These are phyloP conservation scores for Trichophaea hybrida DNA, from an alignment of 2,329 filamentous ascomycete genomes.

Conservation along the genomic window DNA sequence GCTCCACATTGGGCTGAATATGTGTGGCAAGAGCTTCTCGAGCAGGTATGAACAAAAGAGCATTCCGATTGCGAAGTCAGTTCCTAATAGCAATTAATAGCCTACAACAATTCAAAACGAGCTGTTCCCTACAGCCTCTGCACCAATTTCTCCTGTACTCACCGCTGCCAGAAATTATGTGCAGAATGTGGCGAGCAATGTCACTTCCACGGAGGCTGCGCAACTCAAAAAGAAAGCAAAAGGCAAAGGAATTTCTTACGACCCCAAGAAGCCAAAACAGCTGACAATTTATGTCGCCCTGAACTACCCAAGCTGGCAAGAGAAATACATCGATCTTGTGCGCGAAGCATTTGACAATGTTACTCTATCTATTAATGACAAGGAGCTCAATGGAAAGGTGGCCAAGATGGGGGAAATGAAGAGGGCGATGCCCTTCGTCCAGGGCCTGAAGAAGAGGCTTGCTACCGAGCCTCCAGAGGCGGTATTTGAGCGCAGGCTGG, in stretches of 20 bases:
- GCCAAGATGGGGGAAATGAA: constrained; percentile 81
- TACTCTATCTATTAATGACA: constrained; percentile 57
- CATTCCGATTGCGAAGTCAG: background rate
- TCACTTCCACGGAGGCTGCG: constrained; percentile 69
- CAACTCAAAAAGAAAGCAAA: constrained; percentile 84
- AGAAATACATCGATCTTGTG: constrained; percentile 71
- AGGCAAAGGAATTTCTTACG: constrained; percentile 72
- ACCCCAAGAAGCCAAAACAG: constrained; percentile 84
- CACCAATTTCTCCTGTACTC: constrained; percentile 46
- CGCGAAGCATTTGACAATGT: constrained; percentile 52
- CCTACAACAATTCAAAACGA: constrained; percentile 63
- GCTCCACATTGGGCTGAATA: constrained; percentile 91
- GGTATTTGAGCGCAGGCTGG: constrained; percentile 71
- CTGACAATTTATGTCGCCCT: constrained; percentile 71
- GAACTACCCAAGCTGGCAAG: constrained; percentile 79
- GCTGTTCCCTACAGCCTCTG: constrained; percentile 55
- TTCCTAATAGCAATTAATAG: constrained; percentile 30
- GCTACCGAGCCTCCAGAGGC: constrained; percentile 49
- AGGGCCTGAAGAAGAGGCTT: constrained; percentile 70
- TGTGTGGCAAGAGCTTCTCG: constrained; percentile 82
- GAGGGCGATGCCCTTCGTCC: constrained; percentile 95
- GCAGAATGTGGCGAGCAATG: constrained; percentile 55
- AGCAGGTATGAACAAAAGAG: constrained; percentile 37
- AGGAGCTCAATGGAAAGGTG: constrained; percentile 62
- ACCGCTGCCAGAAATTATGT: constrained; percentile 74